These are phyloP conservation scores for Clausena lansium DNA, from an alignment of 345 rosid genomes.

Conservation along the genomic window DNA sequence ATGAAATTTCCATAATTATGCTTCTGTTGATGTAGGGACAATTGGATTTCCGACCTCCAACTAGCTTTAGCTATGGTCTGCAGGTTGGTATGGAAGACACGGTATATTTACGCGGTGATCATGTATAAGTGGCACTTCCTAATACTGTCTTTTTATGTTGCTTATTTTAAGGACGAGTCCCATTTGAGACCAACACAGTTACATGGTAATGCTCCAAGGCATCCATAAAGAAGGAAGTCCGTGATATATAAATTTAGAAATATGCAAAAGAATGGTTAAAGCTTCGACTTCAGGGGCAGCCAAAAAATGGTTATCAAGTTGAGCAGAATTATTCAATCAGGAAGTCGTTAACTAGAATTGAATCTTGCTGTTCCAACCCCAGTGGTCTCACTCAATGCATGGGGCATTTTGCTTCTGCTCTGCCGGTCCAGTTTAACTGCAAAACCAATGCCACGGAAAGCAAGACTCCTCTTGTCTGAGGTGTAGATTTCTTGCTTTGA, in stretches of 20 bases:
- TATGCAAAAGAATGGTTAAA: background rate
- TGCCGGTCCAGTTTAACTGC: background rate
- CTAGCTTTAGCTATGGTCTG: conserved; percentile 38
- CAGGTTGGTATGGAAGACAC: conserved; percentile 33
- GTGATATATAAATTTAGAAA: background rate
- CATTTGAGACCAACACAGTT: conserved; percentile 33
- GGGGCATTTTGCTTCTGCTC: background rate
- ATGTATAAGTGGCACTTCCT: background rate
- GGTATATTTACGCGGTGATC: background rate
- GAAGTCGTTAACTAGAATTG: no score
- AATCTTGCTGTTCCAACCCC: no score
- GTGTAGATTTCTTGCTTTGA: background rate
- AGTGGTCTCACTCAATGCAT: no score
- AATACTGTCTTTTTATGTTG: background rate
- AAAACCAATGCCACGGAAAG: background rate
- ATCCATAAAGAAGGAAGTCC: conserved; percentile 10
- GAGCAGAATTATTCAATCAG: background rate
- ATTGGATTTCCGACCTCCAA: conserved; percentile 47
- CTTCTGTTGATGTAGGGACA: conserved; percentile 35
- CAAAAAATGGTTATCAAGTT: background rate
- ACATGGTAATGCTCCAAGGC: conserved; percentile 33
- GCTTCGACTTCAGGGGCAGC: background rate
- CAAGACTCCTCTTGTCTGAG: background rate
- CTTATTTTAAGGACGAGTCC: conserved; percentile 28
- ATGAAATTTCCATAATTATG: conserved; percentile 3